Evolutionary conservation across 805 yeast species (phyloP), one percentile per base, ranked within the genome.

Genomic region (Candida krabiensis): DNA sequence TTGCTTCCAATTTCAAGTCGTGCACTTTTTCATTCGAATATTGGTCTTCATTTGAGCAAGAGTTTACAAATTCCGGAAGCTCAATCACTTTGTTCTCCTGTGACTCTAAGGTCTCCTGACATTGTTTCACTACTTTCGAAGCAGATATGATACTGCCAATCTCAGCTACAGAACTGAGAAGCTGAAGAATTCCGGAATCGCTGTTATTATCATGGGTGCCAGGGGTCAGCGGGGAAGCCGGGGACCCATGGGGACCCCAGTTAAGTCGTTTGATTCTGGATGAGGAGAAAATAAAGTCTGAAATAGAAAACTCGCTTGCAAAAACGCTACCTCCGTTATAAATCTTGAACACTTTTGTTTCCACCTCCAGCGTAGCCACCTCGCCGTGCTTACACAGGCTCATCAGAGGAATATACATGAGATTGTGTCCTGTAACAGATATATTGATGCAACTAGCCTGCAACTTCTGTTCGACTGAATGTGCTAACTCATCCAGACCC

Each of bases 241-340:
- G 17, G 6, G 6, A 11, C 11, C 11, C 17, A 12, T 18, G 6
- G 12, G 27, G 9, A 8, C 27, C 12, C n/a, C 19, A 5, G 15
- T 32, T 19, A 9, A 27, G 5, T 7, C 31, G 13, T 6, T 34
- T 30, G 8, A 42, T 37, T 27, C 44, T 39, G 4, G 43, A 35
- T 4, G 37, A 37, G 12, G 46, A 42, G 9, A 39, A 30, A 7
- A 42, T 30, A 19, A 28, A 39, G 21, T 42, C 40, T 23, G 33
- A 39, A 4, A 36, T 17, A 5, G 40, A 39, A 19, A 39, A 42
- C 14, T 19, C 19, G 23, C 18, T 14, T 9, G 15, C 30, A 16
- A 32, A 9, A 4, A 35, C 27, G 7, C 35, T 36, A 13, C 35
- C 40, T 11, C 33, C 28, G 22, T 39, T 39, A 11, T 35, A 28